phyloP scores from a whole-genome alignment of 306 rosid species.

The Trifolium dubium region DNA sequence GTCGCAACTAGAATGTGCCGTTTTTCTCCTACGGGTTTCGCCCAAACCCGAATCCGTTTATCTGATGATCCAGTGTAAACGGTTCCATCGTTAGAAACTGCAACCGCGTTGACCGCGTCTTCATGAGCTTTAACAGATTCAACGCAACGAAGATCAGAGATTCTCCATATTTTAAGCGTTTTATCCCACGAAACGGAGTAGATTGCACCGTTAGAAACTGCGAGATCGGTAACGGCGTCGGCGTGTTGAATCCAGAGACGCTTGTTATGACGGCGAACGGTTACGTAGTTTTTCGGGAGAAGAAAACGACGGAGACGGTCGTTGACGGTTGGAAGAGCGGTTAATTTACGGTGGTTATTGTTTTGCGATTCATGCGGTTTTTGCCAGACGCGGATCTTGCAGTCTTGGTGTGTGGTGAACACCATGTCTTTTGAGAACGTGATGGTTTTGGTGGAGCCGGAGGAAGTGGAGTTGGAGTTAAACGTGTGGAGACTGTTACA shows the following conservation, averaged over 20 bases:
- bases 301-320: constrained; percentile 75
- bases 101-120: constrained; percentile 85
- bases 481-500: constrained; percentile 47
- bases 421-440: constrained; percentile 48
- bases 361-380: neutral
- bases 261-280: constrained; percentile 73
- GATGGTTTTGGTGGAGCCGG: constrained; percentile 75
- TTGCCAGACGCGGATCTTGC: constrained; percentile 79
- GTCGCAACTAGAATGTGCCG: constrained; percentile 69
- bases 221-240: constrained; percentile 80
- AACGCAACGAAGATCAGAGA: constrained; percentile 66
- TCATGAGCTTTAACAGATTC: constrained; percentile 86
- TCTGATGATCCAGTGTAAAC: constrained; percentile 91
- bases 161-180: constrained; percentile 77
- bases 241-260: constrained; percentile 86
- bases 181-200: constrained; percentile 96
- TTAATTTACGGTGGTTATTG: constrained; percentile 42
- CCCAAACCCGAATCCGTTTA: constrained; percentile 72
- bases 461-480: constrained; percentile 48
- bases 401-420: constrained; percentile 84
- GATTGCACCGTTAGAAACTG: constrained; percentile 57
- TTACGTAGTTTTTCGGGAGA: constrained; percentile 69
- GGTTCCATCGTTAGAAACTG: constrained; percentile 69
- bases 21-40: constrained; percentile 54
- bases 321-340: constrained; percentile 71